phyloP scores from a whole-genome alignment of 371 early-diverging fungal species.

The Vairimorpha necatrix region DNA sequence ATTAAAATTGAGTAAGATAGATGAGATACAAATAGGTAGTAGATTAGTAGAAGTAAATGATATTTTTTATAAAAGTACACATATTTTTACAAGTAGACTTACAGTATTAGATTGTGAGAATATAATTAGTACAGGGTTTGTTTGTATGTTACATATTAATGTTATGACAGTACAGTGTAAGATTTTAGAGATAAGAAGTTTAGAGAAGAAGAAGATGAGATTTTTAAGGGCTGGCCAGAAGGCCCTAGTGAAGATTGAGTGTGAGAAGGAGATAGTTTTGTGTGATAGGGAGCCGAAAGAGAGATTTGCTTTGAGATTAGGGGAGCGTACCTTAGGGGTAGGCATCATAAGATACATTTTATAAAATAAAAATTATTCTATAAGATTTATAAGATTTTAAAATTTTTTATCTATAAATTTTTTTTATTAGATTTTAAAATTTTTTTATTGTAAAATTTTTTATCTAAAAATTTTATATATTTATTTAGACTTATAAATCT shows the following conservation, averaged over 20 bases:
- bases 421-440: no score
- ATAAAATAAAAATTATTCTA: conserved; percentile 49
- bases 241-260: conserved; percentile 54
- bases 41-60: conserved; percentile 33
- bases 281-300: conserved; percentile 44
- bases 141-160: conserved; percentile 62
- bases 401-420: neutral
- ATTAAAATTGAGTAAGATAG: conserved; percentile 56
- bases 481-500: no score
- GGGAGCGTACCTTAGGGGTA: conserved; percentile 62
- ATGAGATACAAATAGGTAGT: conserved; percentile 58
- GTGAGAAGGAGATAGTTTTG: conserved; percentile 44
- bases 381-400: neutral
- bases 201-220: conserved; percentile 60
- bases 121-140: conserved; percentile 62
- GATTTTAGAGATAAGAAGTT: conserved; percentile 55
- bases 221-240: conserved; percentile 60
- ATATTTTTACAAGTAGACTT: conserved; percentile 57
- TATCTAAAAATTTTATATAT: no score
- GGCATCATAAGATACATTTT: conserved; percentile 62
- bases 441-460: no score
- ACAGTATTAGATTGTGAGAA: conserved; percentile 59
- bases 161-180: conserved; percentile 45
- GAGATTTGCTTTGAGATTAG: conserved; percentile 62
- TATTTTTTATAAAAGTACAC: conserved; percentile 35